phyloP scores from a whole-genome alignment of 2,329 filamentous ascomycete genomes.

The Penicillium polonicum region DNA sequence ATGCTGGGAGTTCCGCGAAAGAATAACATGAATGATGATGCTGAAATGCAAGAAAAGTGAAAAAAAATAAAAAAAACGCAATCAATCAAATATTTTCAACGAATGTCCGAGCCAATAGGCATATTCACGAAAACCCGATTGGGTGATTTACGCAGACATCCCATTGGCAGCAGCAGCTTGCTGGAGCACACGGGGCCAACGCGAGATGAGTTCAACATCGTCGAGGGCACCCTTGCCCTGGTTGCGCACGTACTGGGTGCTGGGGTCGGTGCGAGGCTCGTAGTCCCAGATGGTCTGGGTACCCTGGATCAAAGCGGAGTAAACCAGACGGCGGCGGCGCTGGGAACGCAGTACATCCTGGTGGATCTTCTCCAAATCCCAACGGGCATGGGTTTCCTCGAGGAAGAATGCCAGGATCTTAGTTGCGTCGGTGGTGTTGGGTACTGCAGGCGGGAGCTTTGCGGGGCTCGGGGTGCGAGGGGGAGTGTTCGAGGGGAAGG shows the following conservation, averaged over 20 bases:
- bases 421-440: conserved; percentile 35
- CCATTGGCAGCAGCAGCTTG: conserved; percentile 31
- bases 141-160: background rate
- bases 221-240: conserved; percentile 43
- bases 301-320: conserved; percentile 74
- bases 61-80: background rate
- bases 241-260: conserved; percentile 71
- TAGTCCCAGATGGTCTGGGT: conserved; percentile 82
- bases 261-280: conserved; percentile 58
- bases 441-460: conserved; percentile 34
- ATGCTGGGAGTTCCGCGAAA: conserved; percentile 5
- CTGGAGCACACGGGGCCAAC: conserved; percentile 42
- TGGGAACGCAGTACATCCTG: conserved; percentile 72
- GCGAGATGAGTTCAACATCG: conserved; percentile 43
- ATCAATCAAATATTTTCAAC: background rate
- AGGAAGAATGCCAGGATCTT: conserved; percentile 65
- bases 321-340: conserved; percentile 74
- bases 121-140: background rate
- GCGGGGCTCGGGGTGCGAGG: conserved; percentile 42
- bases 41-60: conserved; percentile 1
- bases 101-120: background rate
- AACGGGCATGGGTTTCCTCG: conserved; percentile 69
- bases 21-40: conserved; percentile 6
- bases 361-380: conserved; percentile 79
- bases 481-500: conserved; percentile 38